These are phyloP conservation scores for Leccinellum luteum DNA, from an alignment of 768 basidiomycete genomes.

Conservation along the genomic window DNA sequence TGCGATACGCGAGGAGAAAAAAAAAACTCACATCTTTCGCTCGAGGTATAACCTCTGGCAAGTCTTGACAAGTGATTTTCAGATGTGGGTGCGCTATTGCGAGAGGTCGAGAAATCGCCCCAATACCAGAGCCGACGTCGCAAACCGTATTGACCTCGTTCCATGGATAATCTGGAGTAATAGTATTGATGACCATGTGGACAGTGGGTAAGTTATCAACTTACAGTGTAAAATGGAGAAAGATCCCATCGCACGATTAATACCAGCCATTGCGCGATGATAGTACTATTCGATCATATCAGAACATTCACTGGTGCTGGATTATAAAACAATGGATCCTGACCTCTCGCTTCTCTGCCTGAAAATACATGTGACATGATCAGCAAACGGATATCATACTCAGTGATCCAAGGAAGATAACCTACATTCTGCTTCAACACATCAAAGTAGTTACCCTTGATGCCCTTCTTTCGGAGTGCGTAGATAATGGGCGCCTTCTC, in stretches of 20 bases:
- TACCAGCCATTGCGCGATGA: conserved; percentile 23
- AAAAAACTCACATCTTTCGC: background rate
- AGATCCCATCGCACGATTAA: conserved; percentile 16
- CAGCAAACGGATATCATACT: background rate
- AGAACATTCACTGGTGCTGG: background rate
- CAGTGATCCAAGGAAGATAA: background rate
- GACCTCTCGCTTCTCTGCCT: conserved; percentile 20
- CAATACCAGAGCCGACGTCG: background rate
- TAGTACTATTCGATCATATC: conserved; percentile 13
- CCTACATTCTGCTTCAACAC: conserved; percentile 22
- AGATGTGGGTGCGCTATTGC: background rate
- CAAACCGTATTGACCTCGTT: background rate
- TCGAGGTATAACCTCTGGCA: background rate
- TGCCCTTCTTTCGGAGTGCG: conserved; percentile 14
- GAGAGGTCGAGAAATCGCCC: background rate
- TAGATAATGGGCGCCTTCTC: conserved; percentile 21
- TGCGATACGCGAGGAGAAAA: background rate
- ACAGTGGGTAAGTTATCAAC: background rate
- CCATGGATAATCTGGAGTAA: background rate
- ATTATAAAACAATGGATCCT: background rate
- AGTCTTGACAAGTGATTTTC: background rate
- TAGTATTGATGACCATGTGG: background rate
- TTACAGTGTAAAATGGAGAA: background rate
- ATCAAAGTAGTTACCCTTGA: conserved; percentile 19
- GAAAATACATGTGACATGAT: background rate